Base-by-base conservation (phyloP, 257 asterid species). In the Cinchona pubescens region DNA sequence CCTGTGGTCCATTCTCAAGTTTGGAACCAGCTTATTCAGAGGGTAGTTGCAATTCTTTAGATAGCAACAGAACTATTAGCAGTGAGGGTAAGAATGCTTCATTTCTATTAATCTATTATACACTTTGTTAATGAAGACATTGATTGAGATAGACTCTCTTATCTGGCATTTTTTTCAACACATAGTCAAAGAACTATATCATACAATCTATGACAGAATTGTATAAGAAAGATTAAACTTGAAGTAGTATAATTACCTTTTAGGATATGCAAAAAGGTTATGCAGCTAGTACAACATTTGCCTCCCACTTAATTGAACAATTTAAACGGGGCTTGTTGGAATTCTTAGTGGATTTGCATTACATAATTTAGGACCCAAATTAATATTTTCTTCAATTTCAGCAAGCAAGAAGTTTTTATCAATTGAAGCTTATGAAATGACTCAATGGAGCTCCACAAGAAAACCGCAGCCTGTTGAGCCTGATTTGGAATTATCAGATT, bases 401-500 rank as follows among this genome's bases (percentile, higher is more conserved):
- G 96, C 89, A 73, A 73, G 75, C 73, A 67, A 76, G 83, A 73
- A 78, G 38, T 72, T 77, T 76, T 68, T 48, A 70, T 86, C 89
- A 21, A 75, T 71, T 45, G 90, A 83, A 66, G 82, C 90, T n/a
- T 71, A 78, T 67, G 92, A 85, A 78, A 86, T 83, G 71, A 77
- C 73, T 58, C 84, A 71, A 62, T 81, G 85, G 90, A 86, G 87
- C 81, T 85, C 85, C 42, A 78, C 83, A 55, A 77, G 80, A 76
- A 84, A 81, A 80, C 75, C 75, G 55, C 85, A 56, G 56, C 53
- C 45, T 8, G 73, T 78, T 27, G 97, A 87, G 74, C 83, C 74
- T 70, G 97, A 92, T 73, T 45, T 64, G 16, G 97, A 90, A 69
- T 81, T 88, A 71, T 88, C 90, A 73, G 98, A 92, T 76, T 88